Percentiles rank a stretch among this genome's conserved stretches.
These are phyloP conservation scores for Cadophora sp. DNA, from an alignment of 2,329 filamentous ascomycete genomes.

Conservation along the genomic window DNA sequence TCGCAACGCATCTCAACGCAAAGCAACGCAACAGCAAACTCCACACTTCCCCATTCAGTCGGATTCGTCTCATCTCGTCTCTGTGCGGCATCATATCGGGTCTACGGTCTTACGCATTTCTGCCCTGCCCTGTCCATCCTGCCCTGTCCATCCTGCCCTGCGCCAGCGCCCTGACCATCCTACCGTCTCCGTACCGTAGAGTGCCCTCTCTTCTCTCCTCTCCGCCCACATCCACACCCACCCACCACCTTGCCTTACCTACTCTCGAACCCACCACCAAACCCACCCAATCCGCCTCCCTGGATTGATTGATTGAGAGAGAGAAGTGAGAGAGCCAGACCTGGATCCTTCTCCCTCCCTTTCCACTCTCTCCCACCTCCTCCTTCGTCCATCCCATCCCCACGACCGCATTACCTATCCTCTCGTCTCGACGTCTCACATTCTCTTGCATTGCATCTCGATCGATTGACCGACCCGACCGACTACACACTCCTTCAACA, in stretches of 20 bases:
- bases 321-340: too few relatives aligned
- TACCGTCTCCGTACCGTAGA: neutral
- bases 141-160: neutral
- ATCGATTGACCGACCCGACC: slow-evolving; percentile 5
- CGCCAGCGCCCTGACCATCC: neutral
- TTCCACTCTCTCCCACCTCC: slow-evolving; percentile 12
- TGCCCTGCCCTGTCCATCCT: neutral
- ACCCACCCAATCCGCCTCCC: slow-evolving; percentile 9
- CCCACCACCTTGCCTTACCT: neutral
- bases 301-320: neutral
- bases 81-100: neutral
- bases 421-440: slow-evolving; percentile 35
- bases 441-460: slow-evolving; percentile 35
- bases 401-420: slow-evolving; percentile 13
- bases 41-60: neutral
- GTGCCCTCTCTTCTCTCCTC: neutral
- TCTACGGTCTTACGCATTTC: neutral
- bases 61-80: neutral
- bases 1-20: too few relatives aligned
- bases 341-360: slow-evolving; percentile 7
- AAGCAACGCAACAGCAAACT: neutral
- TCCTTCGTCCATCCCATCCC: slow-evolving; percentile 12
- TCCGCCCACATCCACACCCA: neutral
- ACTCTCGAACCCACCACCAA: neutral
- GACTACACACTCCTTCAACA: slow-evolving; percentile 26